Evolutionary conservation across 2,329 filamentous ascomycete genomes (phyloP), one percentile per base, ranked within the genome.

Genomic region (Chaetomium sp.): DNA sequence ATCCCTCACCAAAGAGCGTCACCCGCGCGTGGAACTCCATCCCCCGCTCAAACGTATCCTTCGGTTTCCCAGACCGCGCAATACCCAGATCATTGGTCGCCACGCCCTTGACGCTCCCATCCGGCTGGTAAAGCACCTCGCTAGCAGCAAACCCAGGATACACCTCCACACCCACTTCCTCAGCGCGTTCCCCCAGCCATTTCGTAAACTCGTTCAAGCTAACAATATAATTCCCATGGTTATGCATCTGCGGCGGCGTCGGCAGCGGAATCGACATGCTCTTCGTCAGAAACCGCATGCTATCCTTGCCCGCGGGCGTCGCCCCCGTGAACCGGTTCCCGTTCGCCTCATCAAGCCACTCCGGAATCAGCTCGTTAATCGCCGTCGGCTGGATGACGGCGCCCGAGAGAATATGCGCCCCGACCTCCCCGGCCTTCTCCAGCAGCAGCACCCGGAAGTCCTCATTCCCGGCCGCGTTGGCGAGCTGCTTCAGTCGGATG

Each of bases 1-100:
- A 97, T 10, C 94, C 94, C 75, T 99, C 94, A 10, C 82, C 94
- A 57, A 99, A 91, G 54, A 99, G 79, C 40, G 94, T 99, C 49
- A 94, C 86, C 56, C 88, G 80, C 6, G 94, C 92, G 68, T 96
- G 91, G 70, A 99, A 99, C 74, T 96, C 94, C 94, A 99, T 99
- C 58, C 94, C 94, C 59, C 94, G 82, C 77, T 97, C 91, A 67
- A 96, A 99, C 6, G 80, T 86, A 54, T 94, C 88, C 76, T 95
- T 96, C 38, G 91, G 84, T 70, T 87, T 87, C 41, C 92, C 92
- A 65, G 88, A 81, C 53, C 91, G 81, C 8, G 80, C 85, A 57
- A 99, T 82, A 41, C 94, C 94, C 27, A 96, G 76, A 67, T 99
- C 94, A 67, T 97, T 97, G 47, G 94, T 99, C 14, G 94, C 94